Conservation (phyloP, 2,329 filamentous ascomycete genomes). For the Verticillium nubilum region DNA sequence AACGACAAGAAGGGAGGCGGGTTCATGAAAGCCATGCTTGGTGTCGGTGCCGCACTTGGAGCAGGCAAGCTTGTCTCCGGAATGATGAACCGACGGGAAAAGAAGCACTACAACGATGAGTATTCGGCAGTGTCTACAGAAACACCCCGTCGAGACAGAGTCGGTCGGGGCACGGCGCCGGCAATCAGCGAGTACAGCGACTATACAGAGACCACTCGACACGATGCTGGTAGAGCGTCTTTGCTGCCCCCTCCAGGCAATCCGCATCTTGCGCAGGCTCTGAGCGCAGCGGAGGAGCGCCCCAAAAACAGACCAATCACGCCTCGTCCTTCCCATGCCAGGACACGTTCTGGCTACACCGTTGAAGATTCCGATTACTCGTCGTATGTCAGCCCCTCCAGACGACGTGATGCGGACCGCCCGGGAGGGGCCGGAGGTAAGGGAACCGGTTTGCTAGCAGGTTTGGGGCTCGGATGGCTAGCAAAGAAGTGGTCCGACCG, state of each 20-base stretch:
- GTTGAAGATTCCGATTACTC: conserved; percentile 52
- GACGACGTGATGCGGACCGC: conserved; percentile 40
- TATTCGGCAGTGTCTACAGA: conserved; percentile 60
- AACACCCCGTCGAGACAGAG: conserved; percentile 46
- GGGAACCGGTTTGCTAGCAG: conserved; percentile 53
- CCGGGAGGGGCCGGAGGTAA: conserved; percentile 34
- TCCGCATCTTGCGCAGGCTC: conserved; percentile 34
- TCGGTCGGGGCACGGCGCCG: conserved; percentile 26
- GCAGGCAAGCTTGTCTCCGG: conserved; percentile 57
- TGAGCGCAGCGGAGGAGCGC: conserved; percentile 37
- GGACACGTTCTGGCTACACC: conserved; percentile 36
- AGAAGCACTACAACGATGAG: conserved; percentile 47
- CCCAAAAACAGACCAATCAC: conserved; percentile 36
- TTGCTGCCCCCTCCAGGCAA: conserved; percentile 42
- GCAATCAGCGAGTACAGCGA: conserved; percentile 49
- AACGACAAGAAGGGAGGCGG: conserved; percentile 34
- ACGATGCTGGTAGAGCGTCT: conserved; percentile 29
- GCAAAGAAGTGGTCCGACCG: conserved; percentile 59
- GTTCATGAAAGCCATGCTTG: conserved; percentile 55
- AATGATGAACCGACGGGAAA: conserved; percentile 46
- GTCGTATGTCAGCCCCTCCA: conserved; percentile 58
- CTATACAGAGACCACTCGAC: conserved; percentile 30
- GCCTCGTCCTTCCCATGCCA: conserved; percentile 41
- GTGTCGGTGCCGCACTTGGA: conserved; percentile 56
- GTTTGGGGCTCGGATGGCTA: conserved; percentile 64